Conservation (phyloP, 1,284 basidiomycete species). For the Coniferiporia weirii region DNA sequence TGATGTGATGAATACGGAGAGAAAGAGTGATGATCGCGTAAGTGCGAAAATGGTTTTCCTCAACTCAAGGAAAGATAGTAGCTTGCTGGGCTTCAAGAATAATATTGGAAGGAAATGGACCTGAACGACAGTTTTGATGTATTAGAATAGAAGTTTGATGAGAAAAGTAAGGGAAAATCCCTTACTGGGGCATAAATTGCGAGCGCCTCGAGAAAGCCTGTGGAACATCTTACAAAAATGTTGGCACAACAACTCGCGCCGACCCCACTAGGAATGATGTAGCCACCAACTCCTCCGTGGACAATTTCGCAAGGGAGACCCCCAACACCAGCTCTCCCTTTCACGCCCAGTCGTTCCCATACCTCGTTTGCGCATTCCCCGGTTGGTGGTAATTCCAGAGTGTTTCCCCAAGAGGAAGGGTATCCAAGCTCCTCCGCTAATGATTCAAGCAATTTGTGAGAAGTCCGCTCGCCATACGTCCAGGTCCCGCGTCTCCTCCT, state of each 20-base stretch:
- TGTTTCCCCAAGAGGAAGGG: slow-evolving; percentile 58
- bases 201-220: slow-evolving; percentile 57
- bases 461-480: slow-evolving; percentile 47
- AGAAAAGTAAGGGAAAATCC: slow-evolving; percentile 12
- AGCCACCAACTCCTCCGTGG: slow-evolving; percentile 48
- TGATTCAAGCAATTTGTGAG: slow-evolving; percentile 36
- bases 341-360: slow-evolving; percentile 54
- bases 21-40: slow-evolving; percentile 61
- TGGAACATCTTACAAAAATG: slow-evolving; percentile 41
- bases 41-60: slow-evolving; percentile 43
- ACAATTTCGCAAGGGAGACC: slow-evolving; percentile 72
- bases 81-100: slow-evolving; percentile 47
- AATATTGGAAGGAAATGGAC: slow-evolving; percentile 64
- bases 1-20: slow-evolving; percentile 64
- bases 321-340: slow-evolving; percentile 46
- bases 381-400: slow-evolving; percentile 48
- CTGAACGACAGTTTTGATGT: slow-evolving; percentile 31
- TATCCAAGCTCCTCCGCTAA: slow-evolving; percentile 53
- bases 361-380: slow-evolving; percentile 42
- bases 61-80: slow-evolving; percentile 39
- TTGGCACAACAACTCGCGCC: slow-evolving; percentile 57
- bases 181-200: slow-evolving; percentile 65
- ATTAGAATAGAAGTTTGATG: slow-evolving; percentile 5
- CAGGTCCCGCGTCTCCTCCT: slow-evolving; percentile 48
- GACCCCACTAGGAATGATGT: slow-evolving; percentile 32